These are phyloP conservation scores for Candida krabiensis DNA, from an alignment of 805 yeast species.

Conservation along the genomic window DNA sequence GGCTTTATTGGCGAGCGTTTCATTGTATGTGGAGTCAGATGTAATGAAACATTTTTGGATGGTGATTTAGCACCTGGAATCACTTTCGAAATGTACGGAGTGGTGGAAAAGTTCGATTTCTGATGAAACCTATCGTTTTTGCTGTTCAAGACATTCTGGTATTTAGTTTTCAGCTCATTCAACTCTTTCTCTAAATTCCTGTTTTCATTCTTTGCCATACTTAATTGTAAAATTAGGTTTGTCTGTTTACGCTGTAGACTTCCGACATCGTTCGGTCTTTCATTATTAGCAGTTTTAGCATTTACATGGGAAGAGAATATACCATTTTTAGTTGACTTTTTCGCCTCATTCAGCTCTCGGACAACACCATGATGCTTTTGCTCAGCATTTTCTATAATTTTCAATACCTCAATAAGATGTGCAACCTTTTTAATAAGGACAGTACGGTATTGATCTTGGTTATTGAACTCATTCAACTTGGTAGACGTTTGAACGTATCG, in stretches of 20 bases:
- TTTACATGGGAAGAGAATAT: not conserved
- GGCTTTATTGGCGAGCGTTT: slow-evolving; percentile 2
- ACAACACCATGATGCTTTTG: slow-evolving; percentile 5
- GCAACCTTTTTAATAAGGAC: slow-evolving; percentile 11
- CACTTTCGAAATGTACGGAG: slow-evolving; percentile 21
- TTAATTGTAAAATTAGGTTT: slow-evolving; percentile 12
- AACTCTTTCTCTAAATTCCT: slow-evolving; percentile 12
- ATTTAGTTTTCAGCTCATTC: slow-evolving; percentile 9
- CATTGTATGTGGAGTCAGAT: not conserved
- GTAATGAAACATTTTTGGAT: not conserved
- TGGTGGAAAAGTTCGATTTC: slow-evolving; percentile 19
- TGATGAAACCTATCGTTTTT: slow-evolving; percentile 6
- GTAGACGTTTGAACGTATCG: not conserved
- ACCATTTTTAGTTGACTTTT: not conserved
- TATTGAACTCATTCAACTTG: slow-evolving; percentile 5
- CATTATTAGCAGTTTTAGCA: not conserved
- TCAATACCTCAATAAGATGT: slow-evolving; percentile 13
- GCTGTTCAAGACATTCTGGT: slow-evolving; percentile 4
- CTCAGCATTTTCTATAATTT: slow-evolving; percentile 9
- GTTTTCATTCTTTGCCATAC: slow-evolving; percentile 14
- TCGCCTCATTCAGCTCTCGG: slow-evolving; percentile 8
- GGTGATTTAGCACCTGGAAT: not conserved
- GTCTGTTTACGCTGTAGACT: slow-evolving; percentile 14
- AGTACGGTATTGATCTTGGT: slow-evolving; percentile 8
- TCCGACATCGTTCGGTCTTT: not conserved